Evolutionary conservation across 768 basidiomycete genomes (phyloP).

Genomic region (Exsudoporus frostii): DNA sequence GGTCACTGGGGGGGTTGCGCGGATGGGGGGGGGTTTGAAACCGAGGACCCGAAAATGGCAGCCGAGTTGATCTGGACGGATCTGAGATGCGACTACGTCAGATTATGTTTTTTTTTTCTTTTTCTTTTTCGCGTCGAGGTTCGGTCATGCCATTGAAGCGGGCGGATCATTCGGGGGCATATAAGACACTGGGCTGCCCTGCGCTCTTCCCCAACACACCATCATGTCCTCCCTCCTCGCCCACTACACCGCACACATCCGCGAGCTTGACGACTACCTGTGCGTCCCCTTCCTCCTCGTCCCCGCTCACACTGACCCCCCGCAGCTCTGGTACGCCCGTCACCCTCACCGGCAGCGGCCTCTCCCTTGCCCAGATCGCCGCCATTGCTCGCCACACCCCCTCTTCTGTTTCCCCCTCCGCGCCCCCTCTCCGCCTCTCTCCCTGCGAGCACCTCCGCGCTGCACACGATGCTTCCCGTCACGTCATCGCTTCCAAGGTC

Average conservation of each 20-base stretch:
- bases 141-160: background rate
- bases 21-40: background rate
- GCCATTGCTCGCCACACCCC: conserved; percentile 60
- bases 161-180: conserved; percentile 25
- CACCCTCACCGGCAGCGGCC: conserved; percentile 61
- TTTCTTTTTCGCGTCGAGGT: background rate
- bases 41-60: background rate
- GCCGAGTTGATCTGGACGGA: conserved; percentile 9
- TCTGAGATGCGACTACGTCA: conserved; percentile 18
- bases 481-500: conserved; percentile 65
- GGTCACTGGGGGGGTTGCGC: conserved; percentile 4
- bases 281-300: conserved; percentile 29
- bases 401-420: conserved; percentile 39
- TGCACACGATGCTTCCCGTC: conserved; percentile 60
- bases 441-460: conserved; percentile 34
- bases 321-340: conserved; percentile 60
- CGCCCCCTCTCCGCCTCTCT: conserved; percentile 23
- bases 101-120: conserved; percentile 7
- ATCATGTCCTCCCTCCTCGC: conserved; percentile 39
- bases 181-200: too few relatives aligned
- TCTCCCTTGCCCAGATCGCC: conserved; percentile 76
- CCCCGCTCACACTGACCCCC: background rate
- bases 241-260: conserved; percentile 55
- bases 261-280: conserved; percentile 66
- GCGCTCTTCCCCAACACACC: background rate